These are phyloP conservation scores for Alternaria brassicicola DNA, from an alignment of 2,329 filamentous ascomycete species.

Conservation along the genomic window DNA sequence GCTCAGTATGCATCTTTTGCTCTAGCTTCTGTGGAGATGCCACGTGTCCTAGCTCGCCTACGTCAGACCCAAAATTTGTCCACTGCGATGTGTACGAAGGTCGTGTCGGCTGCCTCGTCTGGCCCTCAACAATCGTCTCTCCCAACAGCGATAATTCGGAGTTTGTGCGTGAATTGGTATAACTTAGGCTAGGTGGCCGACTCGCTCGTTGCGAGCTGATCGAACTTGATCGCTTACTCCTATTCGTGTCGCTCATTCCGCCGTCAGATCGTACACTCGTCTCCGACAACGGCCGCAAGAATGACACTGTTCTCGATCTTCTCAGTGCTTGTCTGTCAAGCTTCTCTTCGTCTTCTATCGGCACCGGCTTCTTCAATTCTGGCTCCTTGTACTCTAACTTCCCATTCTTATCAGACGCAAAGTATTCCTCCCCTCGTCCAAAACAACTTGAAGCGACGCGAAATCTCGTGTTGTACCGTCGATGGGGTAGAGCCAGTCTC, in stretches of 20 bases:
- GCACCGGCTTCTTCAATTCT: slow-evolving; percentile 26
- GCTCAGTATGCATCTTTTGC: background rate
- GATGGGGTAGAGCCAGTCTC: slow-evolving; percentile 44
- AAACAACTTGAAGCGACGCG: slow-evolving; percentile 47
- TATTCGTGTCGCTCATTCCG: slow-evolving; percentile 9
- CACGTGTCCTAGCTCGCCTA: background rate
- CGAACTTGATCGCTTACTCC: slow-evolving; percentile 26
- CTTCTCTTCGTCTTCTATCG: slow-evolving; percentile 21
- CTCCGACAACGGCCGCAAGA: slow-evolving; percentile 36
- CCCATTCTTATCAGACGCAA: slow-evolving; percentile 48
- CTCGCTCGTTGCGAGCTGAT: slow-evolving; percentile 24
- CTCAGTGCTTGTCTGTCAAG: slow-evolving; percentile 29
- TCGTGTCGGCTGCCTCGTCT: slow-evolving; percentile 6
- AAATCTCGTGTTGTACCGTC: slow-evolving; percentile 42
- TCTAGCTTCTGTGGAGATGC: background rate
- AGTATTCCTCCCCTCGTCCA: slow-evolving; percentile 49
- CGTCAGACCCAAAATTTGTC: background rate
- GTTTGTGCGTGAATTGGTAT: slow-evolving; percentile 29
- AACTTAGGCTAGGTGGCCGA: slow-evolving; percentile 29
- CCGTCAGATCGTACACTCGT: slow-evolving; percentile 22
- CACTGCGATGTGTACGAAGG: slow-evolving; percentile 12
- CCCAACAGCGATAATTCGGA: slow-evolving; percentile 29
- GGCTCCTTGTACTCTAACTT: slow-evolving; percentile 47
- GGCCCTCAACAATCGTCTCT: slow-evolving; percentile 7
- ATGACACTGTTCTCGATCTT: slow-evolving; percentile 40